Evolutionary conservation across 2,329 filamentous ascomycete genomes (phyloP).

Genomic region (Diaporthe helianthi): DNA sequence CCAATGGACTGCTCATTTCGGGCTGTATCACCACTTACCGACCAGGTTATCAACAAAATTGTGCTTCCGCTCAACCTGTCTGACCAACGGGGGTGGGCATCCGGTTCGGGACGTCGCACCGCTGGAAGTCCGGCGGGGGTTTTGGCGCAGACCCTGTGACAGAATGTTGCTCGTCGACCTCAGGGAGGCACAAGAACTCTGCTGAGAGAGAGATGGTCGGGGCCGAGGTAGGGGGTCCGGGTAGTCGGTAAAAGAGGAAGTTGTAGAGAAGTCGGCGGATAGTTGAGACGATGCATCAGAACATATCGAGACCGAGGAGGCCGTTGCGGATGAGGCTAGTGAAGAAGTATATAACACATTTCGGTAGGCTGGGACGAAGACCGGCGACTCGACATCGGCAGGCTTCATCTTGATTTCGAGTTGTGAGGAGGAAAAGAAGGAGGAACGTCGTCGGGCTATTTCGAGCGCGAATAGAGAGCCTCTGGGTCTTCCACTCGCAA

Average conservation of each 20-base stretch:
- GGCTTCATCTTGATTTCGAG: slow-evolving; percentile 62
- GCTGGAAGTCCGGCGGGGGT: slow-evolving; percentile 64
- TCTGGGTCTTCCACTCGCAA: slow-evolving; percentile 21
- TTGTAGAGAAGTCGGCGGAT: slow-evolving; percentile 69
- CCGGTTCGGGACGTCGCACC: slow-evolving; percentile 63
- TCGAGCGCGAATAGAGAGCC: slow-evolving; percentile 32
- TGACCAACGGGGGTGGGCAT: slow-evolving; percentile 77
- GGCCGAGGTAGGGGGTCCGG: slow-evolving; percentile 52
- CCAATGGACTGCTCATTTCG: slow-evolving; percentile 34
- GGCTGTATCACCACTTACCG: slow-evolving; percentile 70
- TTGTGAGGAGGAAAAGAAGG: slow-evolving; percentile 19
- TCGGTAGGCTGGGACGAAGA: slow-evolving; percentile 55
- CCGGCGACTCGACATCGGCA: slow-evolving; percentile 60
- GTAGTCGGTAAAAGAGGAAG: slow-evolving; percentile 62
- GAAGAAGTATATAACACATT: slow-evolving; percentile 72
- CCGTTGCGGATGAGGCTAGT: slow-evolving; percentile 77
- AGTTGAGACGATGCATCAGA: slow-evolving; percentile 74
- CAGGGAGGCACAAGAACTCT: slow-evolving; percentile 45
- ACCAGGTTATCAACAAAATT: slow-evolving; percentile 97
- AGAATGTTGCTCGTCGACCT: slow-evolving; percentile 47
- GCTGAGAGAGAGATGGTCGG: slow-evolving; percentile 42
- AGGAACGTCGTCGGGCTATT: slow-evolving; percentile 34
- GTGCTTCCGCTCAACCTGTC: slow-evolving; percentile 90
- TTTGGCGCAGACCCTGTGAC: slow-evolving; percentile 68
- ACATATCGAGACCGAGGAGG: slow-evolving; percentile 79